Evolutionary conservation across 306 rosid genomes (phyloP), one percentile per base, ranked within the genome.

Genomic region (Casuarina equisetifolia): DNA sequence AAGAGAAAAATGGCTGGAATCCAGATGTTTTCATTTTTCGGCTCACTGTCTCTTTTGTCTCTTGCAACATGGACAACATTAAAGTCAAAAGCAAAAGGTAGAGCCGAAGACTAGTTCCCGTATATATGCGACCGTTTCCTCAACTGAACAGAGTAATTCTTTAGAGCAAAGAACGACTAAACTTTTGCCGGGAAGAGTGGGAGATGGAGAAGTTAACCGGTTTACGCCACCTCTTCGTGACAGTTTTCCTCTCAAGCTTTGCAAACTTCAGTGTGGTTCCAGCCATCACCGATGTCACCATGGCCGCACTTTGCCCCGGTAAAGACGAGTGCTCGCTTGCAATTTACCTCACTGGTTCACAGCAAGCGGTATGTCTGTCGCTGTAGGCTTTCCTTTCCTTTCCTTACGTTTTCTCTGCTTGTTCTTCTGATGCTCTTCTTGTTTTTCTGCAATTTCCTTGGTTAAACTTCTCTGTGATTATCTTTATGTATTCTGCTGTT

Each of bases 301-400:
- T 94, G 87, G 57, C 78, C 1, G 98, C 97, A 3, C 84, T 92
- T 5, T 94, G 98, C 68, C 97, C 95, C 2, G 91, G 87, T 19
- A 84, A 58, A 52, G 89, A 88, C 15, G 83, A 89, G 59, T 94
- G 98, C 64, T 89, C 98, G 0, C 91, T 92, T 32, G 97, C 98
- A 83, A 94, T 92, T 74, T 94, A 90, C 81, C 97, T 94, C 83
- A n/a, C 89, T 25, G 97, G 93, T 6, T 81, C 85, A 70, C 95
- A 90, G 13, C 95, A 94, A 9, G 96, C 87, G 77, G 98, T 94
- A 9, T 76, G 84, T 2, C 9, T 40, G 9, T 51, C 8, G 59
- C 5, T 16, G 3, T 12, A 3, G 42, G 1, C 9, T 61, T 43
- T 72, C 70, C 5, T 32, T 35, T 43, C 6, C 8, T 40, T 25